Evolutionary conservation across 345 rosid genomes (phyloP).

Genomic region (Lumnitzera littorea): DNA sequence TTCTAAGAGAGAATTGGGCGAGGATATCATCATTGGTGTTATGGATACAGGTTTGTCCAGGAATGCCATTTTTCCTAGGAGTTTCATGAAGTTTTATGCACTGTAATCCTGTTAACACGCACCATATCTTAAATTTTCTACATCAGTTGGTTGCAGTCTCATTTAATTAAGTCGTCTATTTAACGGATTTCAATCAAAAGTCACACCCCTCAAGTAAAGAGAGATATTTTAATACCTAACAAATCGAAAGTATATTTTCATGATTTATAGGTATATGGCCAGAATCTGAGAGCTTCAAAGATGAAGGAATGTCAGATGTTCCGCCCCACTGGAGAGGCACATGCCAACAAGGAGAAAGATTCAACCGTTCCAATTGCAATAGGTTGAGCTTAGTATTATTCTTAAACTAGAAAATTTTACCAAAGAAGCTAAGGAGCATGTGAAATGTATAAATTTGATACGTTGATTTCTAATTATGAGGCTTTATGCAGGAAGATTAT

Average conservation of each 20-base stretch:
- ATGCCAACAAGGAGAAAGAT: constrained; percentile 47
- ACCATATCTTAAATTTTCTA: too few relatives aligned
- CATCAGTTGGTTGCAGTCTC: too few relatives aligned
- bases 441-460: constrained; percentile 6
- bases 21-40: constrained; percentile 42
- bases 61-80: not conserved
- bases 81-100: too few relatives aligned
- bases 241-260: not conserved
- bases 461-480: not conserved
- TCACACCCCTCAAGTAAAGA: too few relatives aligned
- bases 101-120: too few relatives aligned
- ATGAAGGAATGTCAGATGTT: constrained; percentile 33
- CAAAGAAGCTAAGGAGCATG: too few relatives aligned
- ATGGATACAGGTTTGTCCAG: constrained; percentile 38
- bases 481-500: constrained; percentile 32
- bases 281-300: constrained; percentile 46
- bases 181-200: too few relatives aligned
- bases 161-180: too few relatives aligned
- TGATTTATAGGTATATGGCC: constrained; percentile 53
- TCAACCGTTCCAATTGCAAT: constrained; percentile 35
- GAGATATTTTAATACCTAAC: too few relatives aligned
- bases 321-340: constrained; percentile 52
- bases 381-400: constrained; percentile 11
- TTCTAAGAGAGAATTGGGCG: constrained; percentile 30
- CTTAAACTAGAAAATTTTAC: too few relatives aligned